Base-by-base conservation (phyloP, 1,284 basidiomycete genomes). In the Fomitopsis pinicola region DNA sequence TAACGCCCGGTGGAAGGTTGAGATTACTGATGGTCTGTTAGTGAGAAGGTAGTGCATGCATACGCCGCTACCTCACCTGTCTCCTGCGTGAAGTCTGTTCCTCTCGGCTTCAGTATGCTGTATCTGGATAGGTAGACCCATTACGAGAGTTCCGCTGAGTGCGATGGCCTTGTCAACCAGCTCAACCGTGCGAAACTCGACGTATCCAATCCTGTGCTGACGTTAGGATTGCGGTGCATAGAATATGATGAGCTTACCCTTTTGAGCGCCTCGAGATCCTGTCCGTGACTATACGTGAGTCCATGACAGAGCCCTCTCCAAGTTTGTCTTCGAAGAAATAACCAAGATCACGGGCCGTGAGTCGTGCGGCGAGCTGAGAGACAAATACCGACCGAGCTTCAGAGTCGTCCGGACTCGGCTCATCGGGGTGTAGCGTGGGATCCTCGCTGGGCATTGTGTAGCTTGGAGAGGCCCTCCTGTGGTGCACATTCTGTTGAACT, bases 261-360 rank as follows among this genome's bases (percentile, higher is more conserved):
- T 98, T 98, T 35, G 95, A 97, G 58, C 96, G 87, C 67, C 95
- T 87, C 15, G 95, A 96, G 58, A 96, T 80, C 65, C 94, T 84
- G 74, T 99, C 97, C 12, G 93, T 97, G 46, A 98, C 95, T 70
- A 99, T 94, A 63, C 95, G 83, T 19, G 96, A 94, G 70, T 98
- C 97, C 79, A 95, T 88, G 3, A 99, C 97, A 33, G 92, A 87
- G 48, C 89, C 89, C 76, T 93, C 91, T 30, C 95, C 95, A 38
- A 98, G 83, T 75, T 94, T 95, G 74, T 97, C 94, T 81, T 98
- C 97, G 73, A 99, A 98, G 81, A 99, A 99, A 77, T 97, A 93
- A 64, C 95, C 95, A 74, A 99, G 81, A 80, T 99, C 97, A 72
- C 93, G 86, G 71, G 95, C 94, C 62, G 94, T 97, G 73, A 98